Evolutionary conservation across 805 yeast genomes (phyloP).

Genomic region (Kuraishia piskuri): DNA sequence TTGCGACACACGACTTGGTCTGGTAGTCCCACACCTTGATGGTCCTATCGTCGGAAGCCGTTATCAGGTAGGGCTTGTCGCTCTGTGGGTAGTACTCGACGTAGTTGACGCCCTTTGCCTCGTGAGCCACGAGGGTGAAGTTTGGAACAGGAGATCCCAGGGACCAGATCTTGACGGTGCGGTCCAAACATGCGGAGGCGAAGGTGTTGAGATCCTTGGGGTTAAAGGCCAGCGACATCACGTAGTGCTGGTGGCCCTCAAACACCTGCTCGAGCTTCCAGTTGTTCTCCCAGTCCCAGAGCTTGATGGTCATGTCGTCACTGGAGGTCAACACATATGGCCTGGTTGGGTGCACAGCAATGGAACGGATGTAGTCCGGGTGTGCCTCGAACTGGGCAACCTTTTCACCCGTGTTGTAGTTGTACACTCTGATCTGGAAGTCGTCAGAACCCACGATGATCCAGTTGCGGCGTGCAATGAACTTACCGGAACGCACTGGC

Average conservation of each 20-base stretch:
- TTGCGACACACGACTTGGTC: slow-evolving; percentile 91
- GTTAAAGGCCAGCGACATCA: slow-evolving; percentile 90
- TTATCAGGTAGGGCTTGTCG: slow-evolving; percentile 92
- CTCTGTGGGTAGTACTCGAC: slow-evolving; percentile 96
- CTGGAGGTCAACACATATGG: slow-evolving; percentile 84
- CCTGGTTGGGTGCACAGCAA: slow-evolving; percentile 91
- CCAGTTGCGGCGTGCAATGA: slow-evolving; percentile 96
- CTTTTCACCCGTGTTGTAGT: slow-evolving; percentile 93
- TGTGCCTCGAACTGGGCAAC: slow-evolving; percentile 95
- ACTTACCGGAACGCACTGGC: slow-evolving; percentile 93
- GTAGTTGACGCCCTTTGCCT: slow-evolving; percentile 87
- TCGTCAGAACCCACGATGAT: slow-evolving; percentile 94
- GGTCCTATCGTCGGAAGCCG: slow-evolving; percentile 85
- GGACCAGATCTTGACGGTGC: slow-evolving; percentile 96
- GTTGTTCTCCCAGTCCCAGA: slow-evolving; percentile 96
- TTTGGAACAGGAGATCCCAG: slow-evolving; percentile 82
- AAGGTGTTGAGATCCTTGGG: slow-evolving; percentile 97
- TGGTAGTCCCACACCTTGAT: slow-evolving; percentile 95
- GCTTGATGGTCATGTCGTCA: slow-evolving; percentile 84
- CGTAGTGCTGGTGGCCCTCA: slow-evolving; percentile 94
- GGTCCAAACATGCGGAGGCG: slow-evolving; percentile 94
- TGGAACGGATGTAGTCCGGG: slow-evolving; percentile 89
- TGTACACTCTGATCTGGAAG: slow-evolving; percentile 86
- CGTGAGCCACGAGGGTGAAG: slow-evolving; percentile 87
- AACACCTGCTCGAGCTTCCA: slow-evolving; percentile 88